Percentiles rank a stretch among this genome's conserved stretches.
phyloP scores from a whole-genome alignment of 129 eudicot genomes.

The Flaveria linearis region DNA sequence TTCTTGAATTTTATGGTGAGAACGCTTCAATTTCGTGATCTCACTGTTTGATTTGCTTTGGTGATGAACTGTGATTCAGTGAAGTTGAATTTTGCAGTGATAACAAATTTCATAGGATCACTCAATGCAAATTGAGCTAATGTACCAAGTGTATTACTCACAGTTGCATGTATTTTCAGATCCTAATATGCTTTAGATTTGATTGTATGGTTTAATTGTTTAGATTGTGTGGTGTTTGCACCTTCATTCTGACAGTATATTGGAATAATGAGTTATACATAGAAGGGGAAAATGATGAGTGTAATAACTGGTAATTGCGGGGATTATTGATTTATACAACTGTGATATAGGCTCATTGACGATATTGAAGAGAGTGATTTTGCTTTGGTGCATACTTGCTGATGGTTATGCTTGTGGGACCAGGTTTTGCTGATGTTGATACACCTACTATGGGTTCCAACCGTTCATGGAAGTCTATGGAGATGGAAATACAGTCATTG shows the following conservation, averaged over 20 bases:
- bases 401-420: conserved; percentile 27
- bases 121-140: background rate
- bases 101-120: background rate
- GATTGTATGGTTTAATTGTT: background rate
- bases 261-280: background rate
- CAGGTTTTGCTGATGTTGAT: conserved; percentile 68
- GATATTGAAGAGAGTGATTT: conserved; percentile 2
- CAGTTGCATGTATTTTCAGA: background rate
- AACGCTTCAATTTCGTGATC: conserved; percentile 18
- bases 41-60: conserved; percentile 12
- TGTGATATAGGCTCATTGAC: background rate
- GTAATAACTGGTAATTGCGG: background rate
- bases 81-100: conserved; percentile 16
- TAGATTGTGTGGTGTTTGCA: background rate
- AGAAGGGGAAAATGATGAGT: conserved; percentile 19
- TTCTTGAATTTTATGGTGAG: background rate
- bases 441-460: conserved; percentile 80
- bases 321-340: background rate
- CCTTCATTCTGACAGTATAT: background rate
- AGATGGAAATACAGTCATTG: conserved; percentile 95
- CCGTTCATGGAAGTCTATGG: conserved; percentile 98
- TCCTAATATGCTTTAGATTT: background rate
- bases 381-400: conserved; percentile 22
- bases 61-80: conserved; percentile 9
- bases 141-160: background rate